Base-by-base conservation (phyloP, 208 protist genomes). In the Dictyostelium gargantuum region DNA sequence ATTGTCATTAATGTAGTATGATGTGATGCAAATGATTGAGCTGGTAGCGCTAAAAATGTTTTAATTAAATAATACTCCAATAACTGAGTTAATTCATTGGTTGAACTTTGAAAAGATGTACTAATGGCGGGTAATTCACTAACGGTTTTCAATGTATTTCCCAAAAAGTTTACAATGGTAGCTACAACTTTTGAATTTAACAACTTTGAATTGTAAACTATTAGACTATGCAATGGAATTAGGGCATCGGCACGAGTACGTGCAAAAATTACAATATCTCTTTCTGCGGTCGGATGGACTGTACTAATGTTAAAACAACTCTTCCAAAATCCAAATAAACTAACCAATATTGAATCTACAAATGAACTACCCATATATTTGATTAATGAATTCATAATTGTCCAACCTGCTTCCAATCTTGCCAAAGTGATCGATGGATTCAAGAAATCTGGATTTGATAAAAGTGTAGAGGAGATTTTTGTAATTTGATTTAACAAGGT, bases 211-310 rank as follows among this genome's bases (percentile, higher is more conserved):
- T 76, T 46, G 23, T 89, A 50, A 9, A 52, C 50, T 6, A 89
- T 63, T 42, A 89, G 42, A 35, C 68, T 79, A 40, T 89, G 82
- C 1, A 89, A 29, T 17, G 68, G 48, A 10, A 89, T n/a, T 13
- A 89, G 26, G 5, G 82, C 82, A 79, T 89, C 82, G 10, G 82
- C 82, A 50, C 82, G 50, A 3, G 82, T 89, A 56, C 74, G 52
- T 4, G 68, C 70, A 89, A 89, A 89, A 21, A 89, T 89, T 6
- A 79, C 82, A 40, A 89, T 89, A 74, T 89, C 82, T 5, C 82
- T 38, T n/a, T 89, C 82, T 2, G 52, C 29, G 0, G 82, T 89
- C 11, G 82, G 82, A 79, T 89, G 82, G 1, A 89, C 70, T 1
- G 66, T 89, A 13, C 44, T 89, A 42, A 89, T 89, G 42, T 79